These are phyloP conservation scores for Pseudevernia furfuracea DNA, from an alignment of 495 filamentous ascomycete genomes.

Conservation along the genomic window DNA sequence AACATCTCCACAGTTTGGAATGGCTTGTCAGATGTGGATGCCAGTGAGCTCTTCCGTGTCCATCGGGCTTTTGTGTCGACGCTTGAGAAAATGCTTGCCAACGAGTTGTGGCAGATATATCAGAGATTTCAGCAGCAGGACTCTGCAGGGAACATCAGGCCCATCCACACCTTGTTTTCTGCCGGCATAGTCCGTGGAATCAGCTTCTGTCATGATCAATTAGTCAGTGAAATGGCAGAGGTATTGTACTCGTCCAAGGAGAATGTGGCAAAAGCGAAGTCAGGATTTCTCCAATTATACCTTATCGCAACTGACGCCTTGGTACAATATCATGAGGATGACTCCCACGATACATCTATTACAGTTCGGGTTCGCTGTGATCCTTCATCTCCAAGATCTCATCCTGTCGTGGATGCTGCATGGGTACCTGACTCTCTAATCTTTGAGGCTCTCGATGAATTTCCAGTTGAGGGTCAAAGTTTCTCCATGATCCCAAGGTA, in stretches of 20 bases:
- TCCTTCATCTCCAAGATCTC: background rate
- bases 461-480: slow-evolving; percentile 18
- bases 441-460: slow-evolving; percentile 13
- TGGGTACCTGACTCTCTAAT: slow-evolving; percentile 18
- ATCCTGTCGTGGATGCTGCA: slow-evolving; percentile 16
- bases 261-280: slow-evolving; percentile 3
- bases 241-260: slow-evolving; percentile 12
- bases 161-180: slow-evolving; percentile 9
- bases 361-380: slow-evolving; percentile 6
- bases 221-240: slow-evolving; percentile 16
- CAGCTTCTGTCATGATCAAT: slow-evolving; percentile 15
- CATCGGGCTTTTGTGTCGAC: slow-evolving; percentile 17
- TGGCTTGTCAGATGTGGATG: slow-evolving; percentile 18
- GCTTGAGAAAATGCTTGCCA: slow-evolving; percentile 21
- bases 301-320: slow-evolving; percentile 19
- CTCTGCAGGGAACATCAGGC: slow-evolving; percentile 1
- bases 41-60: slow-evolving; percentile 19
- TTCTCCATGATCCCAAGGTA: slow-evolving; percentile 21
- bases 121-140: slow-evolving; percentile 9
- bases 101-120: slow-evolving; percentile 16
- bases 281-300: slow-evolving; percentile 18
- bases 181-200: slow-evolving; percentile 9
- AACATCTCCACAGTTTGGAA: slow-evolving; percentile 24
- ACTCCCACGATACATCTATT: slow-evolving; percentile 11
- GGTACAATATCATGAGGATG: background rate